A percentile compares a stretch with the other conserved stretches of the same genome.
Conservation (phyloP, 1,284 basidiomycete genomes). For the Meripilus lineatus region DNA sequence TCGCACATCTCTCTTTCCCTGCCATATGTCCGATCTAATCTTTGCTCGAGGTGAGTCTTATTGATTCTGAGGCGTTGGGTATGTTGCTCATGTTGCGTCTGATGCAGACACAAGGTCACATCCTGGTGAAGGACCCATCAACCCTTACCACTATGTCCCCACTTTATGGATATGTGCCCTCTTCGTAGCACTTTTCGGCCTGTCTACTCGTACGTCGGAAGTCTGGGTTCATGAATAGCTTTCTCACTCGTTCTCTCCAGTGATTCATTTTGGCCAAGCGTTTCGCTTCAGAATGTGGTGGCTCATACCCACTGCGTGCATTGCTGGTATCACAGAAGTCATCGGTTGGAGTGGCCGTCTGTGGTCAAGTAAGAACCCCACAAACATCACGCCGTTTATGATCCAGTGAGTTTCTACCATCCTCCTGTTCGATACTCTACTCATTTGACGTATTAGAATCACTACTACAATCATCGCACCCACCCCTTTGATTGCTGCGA, state of each 20-base stretch:
- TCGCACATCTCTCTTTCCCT: no score
- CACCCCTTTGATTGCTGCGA: constrained; percentile 49
- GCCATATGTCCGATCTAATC: no score
- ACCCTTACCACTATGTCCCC: constrained; percentile 26
- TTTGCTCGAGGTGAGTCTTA: no score
- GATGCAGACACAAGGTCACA: no score
- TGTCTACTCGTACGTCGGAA: constrained; percentile 7
- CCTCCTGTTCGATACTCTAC: no score
- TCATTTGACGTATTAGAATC: no score
- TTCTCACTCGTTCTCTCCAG: constrained; percentile 16
- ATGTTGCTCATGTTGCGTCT: no score
- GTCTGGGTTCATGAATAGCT: neutral
- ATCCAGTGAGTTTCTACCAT: constrained; percentile 37
- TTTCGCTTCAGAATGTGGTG: constrained; percentile 33
- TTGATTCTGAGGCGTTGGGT: no score
- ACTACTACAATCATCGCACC: constrained; percentile 44
- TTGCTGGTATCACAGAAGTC: constrained; percentile 33
- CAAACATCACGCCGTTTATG: constrained; percentile 27
- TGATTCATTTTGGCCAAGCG: constrained; percentile 29
- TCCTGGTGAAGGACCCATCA: no score
- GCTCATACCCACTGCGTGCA: constrained; percentile 31
- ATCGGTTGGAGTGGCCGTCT: constrained; percentile 36
- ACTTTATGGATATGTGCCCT: constrained; percentile 25
- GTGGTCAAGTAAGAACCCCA: constrained; percentile 28
- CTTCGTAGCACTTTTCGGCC: constrained; percentile 16